Conservation (phyloP, 306 rosid species). For the Malus fusca region DNA sequence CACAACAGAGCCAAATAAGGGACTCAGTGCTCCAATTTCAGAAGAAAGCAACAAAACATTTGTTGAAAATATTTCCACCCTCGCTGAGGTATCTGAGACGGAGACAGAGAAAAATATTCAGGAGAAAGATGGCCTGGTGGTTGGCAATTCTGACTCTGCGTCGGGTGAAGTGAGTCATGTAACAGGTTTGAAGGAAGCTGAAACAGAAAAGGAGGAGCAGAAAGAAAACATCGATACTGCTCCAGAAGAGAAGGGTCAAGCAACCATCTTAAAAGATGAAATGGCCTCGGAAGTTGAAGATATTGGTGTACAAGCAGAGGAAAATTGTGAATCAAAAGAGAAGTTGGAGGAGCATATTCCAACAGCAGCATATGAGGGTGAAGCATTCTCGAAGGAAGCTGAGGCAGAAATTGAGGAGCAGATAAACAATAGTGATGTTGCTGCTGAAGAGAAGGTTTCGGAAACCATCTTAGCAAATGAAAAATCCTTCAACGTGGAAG, state of each 20-base stretch:
- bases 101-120: background rate
- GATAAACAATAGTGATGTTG: background rate
- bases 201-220: too few species aligned
- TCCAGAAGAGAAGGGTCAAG: background rate
- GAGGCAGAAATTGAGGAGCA: conserved; percentile 9
- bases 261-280: conserved; percentile 1
- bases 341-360: background rate
- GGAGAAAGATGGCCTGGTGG: background rate
- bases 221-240: background rate
- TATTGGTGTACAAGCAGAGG: conserved; percentile 3
- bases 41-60: conserved; percentile 5
- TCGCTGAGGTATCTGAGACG: background rate
- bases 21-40: conserved; percentile 2
- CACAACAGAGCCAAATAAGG: background rate
- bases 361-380: background rate
- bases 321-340: background rate
- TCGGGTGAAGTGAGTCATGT: background rate
- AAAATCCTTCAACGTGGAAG: background rate
- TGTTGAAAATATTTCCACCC: background rate
- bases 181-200: conserved; percentile 2
- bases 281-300: background rate
- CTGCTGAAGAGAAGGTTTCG: conserved; percentile 6
- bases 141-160: background rate
- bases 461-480: background rate
- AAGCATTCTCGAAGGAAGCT: conserved; percentile 16